phyloP scores from a whole-genome alignment of 768 basidiomycete genomes.

The Gyrodon lividus region DNA sequence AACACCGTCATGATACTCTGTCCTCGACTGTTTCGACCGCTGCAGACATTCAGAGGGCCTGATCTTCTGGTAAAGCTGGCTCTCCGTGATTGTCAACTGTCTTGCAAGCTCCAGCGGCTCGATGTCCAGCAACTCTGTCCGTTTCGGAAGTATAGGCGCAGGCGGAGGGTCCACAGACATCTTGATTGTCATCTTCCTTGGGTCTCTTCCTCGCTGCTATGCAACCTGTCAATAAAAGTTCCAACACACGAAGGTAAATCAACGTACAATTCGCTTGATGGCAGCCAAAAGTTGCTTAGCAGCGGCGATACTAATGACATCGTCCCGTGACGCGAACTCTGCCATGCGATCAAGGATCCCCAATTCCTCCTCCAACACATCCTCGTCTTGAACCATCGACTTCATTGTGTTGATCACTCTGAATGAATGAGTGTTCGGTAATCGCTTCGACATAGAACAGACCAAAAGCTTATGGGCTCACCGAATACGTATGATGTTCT shows the following conservation, averaged over 20 bases:
- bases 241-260: neutral
- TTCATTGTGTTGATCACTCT: slow-evolving; percentile 69
- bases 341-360: slow-evolving; percentile 53
- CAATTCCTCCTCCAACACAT: slow-evolving; percentile 50
- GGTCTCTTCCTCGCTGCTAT: slow-evolving; percentile 32
- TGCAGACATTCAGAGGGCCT: slow-evolving; percentile 59
- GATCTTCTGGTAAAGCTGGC: slow-evolving; percentile 56
- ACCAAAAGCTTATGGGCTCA: slow-evolving; percentile 25
- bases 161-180: slow-evolving; percentile 42
- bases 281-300: slow-evolving; percentile 49
- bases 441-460: neutral
- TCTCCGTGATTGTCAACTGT: slow-evolving; percentile 67
- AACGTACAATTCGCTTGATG: slow-evolving; percentile 52
- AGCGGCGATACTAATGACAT: slow-evolving; percentile 40
- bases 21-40: slow-evolving; percentile 48
- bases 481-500: slow-evolving; percentile 58
- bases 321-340: slow-evolving; percentile 47
- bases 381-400: slow-evolving; percentile 55
- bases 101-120: slow-evolving; percentile 65
- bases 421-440: neutral
- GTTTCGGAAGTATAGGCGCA: slow-evolving; percentile 47
- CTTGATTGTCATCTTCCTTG: slow-evolving; percentile 35
- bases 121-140: slow-evolving; percentile 56
- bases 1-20: slow-evolving; percentile 49
- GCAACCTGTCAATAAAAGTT: neutral